Conservation (phyloP, 2,329 filamentous ascomycete species). For the Sphaerulina vaccinii region DNA sequence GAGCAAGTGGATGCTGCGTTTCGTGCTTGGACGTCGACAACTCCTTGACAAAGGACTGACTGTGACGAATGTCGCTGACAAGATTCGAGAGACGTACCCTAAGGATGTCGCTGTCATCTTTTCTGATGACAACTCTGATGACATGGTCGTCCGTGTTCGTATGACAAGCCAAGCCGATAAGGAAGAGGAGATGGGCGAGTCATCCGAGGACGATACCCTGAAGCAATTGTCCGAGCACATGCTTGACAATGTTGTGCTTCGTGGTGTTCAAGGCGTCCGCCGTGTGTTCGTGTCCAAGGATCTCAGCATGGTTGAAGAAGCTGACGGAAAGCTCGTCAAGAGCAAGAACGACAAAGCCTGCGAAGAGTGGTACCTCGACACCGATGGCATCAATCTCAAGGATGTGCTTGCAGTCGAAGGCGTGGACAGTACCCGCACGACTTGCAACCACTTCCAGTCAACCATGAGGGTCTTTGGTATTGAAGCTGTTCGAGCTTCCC, state of each 20-base stretch:
- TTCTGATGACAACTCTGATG: constrained; percentile 96
- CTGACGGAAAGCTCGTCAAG: constrained; percentile 71
- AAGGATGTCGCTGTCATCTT: constrained; percentile 88
- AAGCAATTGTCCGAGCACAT: constrained; percentile 90
- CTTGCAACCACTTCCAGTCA: constrained; percentile 94
- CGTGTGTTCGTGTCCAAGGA: constrained; percentile 91
- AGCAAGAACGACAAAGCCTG: constrained; percentile 72
- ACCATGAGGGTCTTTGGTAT: constrained; percentile 94
- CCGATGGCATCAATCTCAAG: constrained; percentile 81
- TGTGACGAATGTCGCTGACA: constrained; percentile 84
- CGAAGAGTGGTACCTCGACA: constrained; percentile 95
- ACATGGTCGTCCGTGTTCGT: constrained; percentile 90
- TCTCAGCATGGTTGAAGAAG: constrained; percentile 62
- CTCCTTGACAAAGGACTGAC: constrained; percentile 90
- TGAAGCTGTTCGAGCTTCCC: constrained; percentile 82
- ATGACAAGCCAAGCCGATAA: constrained; percentile 49
- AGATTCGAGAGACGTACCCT: constrained; percentile 85
- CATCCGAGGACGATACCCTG: constrained; percentile 78
- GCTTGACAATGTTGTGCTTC: constrained; percentile 84
- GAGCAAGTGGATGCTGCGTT: constrained; percentile 92
- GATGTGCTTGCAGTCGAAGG: constrained; percentile 83
- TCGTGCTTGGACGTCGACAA: constrained; percentile 89
- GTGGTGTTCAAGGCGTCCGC: constrained; percentile 84
- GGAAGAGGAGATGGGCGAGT: constrained; percentile 61
- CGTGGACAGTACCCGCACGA: constrained; percentile 81